phyloP scores from a whole-genome alignment of 1,284 basidiomycete species.

The Sporisorium scitamineum region DNA sequence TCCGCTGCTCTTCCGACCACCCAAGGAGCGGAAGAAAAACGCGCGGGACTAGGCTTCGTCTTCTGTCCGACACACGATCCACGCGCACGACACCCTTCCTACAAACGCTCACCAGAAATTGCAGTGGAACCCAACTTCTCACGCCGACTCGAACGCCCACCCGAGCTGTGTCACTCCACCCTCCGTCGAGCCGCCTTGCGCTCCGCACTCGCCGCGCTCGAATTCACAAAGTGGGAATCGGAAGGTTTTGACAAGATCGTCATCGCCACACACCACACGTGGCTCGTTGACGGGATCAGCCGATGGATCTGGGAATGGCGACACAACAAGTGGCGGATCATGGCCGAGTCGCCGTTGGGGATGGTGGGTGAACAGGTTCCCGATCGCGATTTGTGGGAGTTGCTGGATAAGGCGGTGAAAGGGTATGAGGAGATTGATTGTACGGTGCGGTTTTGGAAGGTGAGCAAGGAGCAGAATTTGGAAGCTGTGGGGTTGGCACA shows the following conservation, averaged over 20 bases:
- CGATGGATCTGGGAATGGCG: slow-evolving; percentile 67
- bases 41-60: slow-evolving; percentile 54
- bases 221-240: slow-evolving; percentile 61
- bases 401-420: slow-evolving; percentile 59
- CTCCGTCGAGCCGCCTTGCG: slow-evolving; percentile 60
- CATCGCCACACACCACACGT: slow-evolving; percentile 61
- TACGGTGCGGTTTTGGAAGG: slow-evolving; percentile 66
- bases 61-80: slow-evolving; percentile 50
- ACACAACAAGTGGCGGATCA: slow-evolving; percentile 62
- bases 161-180: slow-evolving; percentile 40
- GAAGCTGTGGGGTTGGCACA: slow-evolving; percentile 57
- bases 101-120: slow-evolving; percentile 24
- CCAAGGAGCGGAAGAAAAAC: slow-evolving; percentile 28
- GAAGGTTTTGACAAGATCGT: slow-evolving; percentile 69
- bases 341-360: slow-evolving; percentile 46
- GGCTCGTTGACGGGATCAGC: slow-evolving; percentile 66
- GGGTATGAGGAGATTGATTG: slow-evolving; percentile 66
- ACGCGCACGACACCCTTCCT: slow-evolving; percentile 7
- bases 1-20: no score
- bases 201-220: slow-evolving; percentile 62
- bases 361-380: slow-evolving; percentile 61
- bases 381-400: slow-evolving; percentile 66
- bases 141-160: slow-evolving; percentile 60
- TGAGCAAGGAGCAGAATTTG: slow-evolving; percentile 47
- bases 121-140: slow-evolving; percentile 57